phyloP scores from a whole-genome alignment of 192 early-diverging fungal species.

The Lobulomyces angularis region DNA sequence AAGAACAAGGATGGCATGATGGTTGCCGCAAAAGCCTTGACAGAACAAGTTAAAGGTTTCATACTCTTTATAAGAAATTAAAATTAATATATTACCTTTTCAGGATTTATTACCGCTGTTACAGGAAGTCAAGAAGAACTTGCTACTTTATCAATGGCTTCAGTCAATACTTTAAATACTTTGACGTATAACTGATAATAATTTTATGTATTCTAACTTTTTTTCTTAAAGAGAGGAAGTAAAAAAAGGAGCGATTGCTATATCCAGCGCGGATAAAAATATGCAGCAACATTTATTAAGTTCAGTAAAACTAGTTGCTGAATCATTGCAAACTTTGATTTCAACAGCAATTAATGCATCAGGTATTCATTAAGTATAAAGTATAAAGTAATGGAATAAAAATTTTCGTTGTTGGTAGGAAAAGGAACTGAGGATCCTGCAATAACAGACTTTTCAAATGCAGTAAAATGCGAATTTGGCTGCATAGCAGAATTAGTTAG shows the following conservation, averaged over 20 bases:
- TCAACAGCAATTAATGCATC: constrained; percentile 13
- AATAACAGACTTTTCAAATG: constrained; percentile 15
- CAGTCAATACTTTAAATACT: constrained; percentile 12
- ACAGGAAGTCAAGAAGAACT: constrained; percentile 29
- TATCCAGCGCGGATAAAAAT: constrained; percentile 39
- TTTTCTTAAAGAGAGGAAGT: constrained; percentile 12
- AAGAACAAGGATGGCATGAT: constrained; percentile 35
- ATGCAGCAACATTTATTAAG: constrained; percentile 40
- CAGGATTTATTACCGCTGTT: constrained; percentile 16
- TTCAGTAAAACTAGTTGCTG: constrained; percentile 24
- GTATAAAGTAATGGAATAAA: too few relatives aligned
- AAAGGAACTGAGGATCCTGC: constrained; percentile 7
- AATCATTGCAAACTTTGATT: constrained; percentile 25
- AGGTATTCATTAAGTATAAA: too few relatives aligned
- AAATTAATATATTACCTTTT: too few relatives aligned
- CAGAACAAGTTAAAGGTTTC: constrained; percentile 33
- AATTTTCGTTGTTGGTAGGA: too few relatives aligned
- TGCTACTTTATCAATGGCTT: constrained; percentile 12
- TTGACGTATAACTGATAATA: too few relatives aligned
- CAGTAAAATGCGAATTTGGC: constrained; percentile 20
- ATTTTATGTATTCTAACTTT: too few relatives aligned
- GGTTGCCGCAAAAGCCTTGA: constrained; percentile 22
- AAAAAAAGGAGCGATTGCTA: constrained; percentile 23
- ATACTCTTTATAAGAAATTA: too few relatives aligned
- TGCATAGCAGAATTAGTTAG: constrained; percentile 28